These are phyloP conservation scores for Leccinum ochraceum DNA, from an alignment of 768 basidiomycete species.

Conservation along the genomic window DNA sequence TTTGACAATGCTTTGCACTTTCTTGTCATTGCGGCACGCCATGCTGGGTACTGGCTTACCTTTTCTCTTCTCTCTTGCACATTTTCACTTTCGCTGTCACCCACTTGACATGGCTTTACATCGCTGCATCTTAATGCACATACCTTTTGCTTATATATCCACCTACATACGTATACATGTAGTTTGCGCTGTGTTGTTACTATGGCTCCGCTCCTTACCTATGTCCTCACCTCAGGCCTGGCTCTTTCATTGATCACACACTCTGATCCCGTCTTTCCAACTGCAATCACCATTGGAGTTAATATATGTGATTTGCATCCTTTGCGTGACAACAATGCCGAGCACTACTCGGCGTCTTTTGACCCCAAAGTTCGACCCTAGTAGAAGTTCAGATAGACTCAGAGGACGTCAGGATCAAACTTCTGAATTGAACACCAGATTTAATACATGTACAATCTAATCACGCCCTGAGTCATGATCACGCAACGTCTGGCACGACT, in stretches of 20 bases:
- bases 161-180: background rate
- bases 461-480: background rate
- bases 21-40: constrained; percentile 9
- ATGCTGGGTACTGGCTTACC: constrained; percentile 20
- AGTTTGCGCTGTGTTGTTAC: constrained; percentile 11
- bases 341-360: background rate
- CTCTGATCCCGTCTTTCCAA: background rate
- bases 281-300: background rate
- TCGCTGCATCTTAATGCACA: constrained; percentile 1
- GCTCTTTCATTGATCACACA: background rate
- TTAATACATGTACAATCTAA: background rate
- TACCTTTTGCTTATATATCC: background rate
- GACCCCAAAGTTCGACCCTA: background rate
- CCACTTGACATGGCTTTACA: constrained; percentile 18
- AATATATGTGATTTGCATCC: background rate
- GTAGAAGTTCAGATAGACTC: background rate
- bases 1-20: constrained; percentile 7
- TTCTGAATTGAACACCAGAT: background rate
- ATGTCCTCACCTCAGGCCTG: constrained; percentile 2
- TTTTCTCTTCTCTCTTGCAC: background rate
- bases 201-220: background rate
- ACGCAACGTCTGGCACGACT: background rate
- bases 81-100: constrained; percentile 5
- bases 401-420: background rate
- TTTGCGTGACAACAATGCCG: background rate